These are phyloP conservation scores for Candida piceae DNA, from an alignment of 805 yeast genomes.

Conservation along the genomic window DNA sequence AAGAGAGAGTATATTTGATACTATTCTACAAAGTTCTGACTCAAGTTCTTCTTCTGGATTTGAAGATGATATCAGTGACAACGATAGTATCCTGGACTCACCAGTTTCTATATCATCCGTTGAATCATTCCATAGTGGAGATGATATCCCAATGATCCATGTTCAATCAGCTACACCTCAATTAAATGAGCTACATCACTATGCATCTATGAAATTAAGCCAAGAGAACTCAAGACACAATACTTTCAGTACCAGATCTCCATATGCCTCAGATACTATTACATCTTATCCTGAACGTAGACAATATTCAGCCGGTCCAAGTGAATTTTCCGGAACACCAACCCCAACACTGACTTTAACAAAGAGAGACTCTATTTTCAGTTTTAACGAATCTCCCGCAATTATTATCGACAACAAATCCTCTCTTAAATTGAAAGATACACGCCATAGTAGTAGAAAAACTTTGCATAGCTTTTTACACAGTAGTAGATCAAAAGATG, in stretches of 20 bases:
- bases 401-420: conserved; percentile 13
- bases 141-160: background rate
- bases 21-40: conserved; percentile 14
- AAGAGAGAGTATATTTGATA: conserved; percentile 14
- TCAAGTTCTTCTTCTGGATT: no score
- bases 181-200: no score
- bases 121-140: conserved; percentile 7
- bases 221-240: background rate
- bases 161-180: background rate
- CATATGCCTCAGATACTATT: background rate
- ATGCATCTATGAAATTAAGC: background rate
- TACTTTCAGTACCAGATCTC: background rate
- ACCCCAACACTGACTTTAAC: no score
- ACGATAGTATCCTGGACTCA: conserved; percentile 5
- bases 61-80: no score
- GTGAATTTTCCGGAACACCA: no score
- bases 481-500: no score
- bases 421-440: no score
- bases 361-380: conserved; percentile 19
- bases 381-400: conserved; percentile 11
- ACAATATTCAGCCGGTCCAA: no score
- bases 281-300: background rate
- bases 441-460: no score
- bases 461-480: no score
- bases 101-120: conserved; percentile 11